A percentile compares a stretch with the other conserved stretches of the same genome.
phyloP scores from a whole-genome alignment of 495 filamentous ascomycete genomes.

The Neurospora intermedia region DNA sequence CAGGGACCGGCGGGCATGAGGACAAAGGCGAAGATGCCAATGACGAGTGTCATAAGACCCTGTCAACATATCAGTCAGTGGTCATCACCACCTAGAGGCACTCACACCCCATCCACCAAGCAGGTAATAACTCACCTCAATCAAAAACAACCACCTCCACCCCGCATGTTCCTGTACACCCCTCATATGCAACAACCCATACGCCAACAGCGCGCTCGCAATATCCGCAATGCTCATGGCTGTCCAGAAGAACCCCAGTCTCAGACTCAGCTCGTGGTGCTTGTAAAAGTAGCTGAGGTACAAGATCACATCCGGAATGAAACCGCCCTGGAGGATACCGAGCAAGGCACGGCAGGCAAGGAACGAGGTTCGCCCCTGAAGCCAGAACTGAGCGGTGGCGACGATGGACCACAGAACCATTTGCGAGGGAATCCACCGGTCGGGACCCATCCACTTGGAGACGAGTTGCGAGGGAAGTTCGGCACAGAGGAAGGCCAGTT shows the following conservation, averaged over 20 bases:
- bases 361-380: conserved; percentile 52
- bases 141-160: conserved; percentile 45
- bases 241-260: conserved; percentile 47
- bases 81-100: too few species aligned
- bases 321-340: conserved; percentile 68
- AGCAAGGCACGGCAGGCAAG: conserved; percentile 54
- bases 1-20: conserved; percentile 65
- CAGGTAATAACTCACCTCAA: conserved; percentile 11
- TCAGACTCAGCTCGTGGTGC: conserved; percentile 50
- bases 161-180: conserved; percentile 47
- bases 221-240: conserved; percentile 57
- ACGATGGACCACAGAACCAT: conserved; percentile 72
- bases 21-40: conserved; percentile 54
- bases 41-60: conserved; percentile 45
- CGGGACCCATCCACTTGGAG: conserved; percentile 68
- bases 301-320: conserved; percentile 45
- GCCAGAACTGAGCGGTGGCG: conserved; percentile 54
- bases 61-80: neutral
- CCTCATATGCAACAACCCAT: conserved; percentile 58
- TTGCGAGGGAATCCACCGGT: conserved; percentile 76
- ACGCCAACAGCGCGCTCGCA: conserved; percentile 58
- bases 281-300: conserved; percentile 67
- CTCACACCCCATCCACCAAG: too few species aligned
- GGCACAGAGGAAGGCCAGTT: conserved; percentile 53
- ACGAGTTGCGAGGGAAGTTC: conserved; percentile 70